These are phyloP conservation scores for Phellopilus nigrolimitatus DNA, from an alignment of 1,284 basidiomycete genomes.

Conservation along the genomic window DNA sequence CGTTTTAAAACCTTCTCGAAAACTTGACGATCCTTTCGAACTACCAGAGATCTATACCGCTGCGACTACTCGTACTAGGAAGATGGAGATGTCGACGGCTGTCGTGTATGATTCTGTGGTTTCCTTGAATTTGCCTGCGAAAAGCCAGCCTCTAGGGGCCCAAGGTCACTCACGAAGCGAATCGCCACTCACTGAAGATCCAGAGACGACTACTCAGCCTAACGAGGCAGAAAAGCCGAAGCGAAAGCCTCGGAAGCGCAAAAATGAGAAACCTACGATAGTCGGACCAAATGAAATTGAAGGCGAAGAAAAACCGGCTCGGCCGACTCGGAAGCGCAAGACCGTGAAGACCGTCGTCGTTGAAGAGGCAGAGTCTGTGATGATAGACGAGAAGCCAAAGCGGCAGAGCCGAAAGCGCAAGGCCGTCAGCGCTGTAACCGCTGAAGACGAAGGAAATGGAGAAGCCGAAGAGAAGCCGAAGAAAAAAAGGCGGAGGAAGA, in stretches of 20 bases:
- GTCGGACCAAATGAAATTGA: neutral
- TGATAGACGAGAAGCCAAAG: neutral
- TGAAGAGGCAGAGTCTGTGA: neutral
- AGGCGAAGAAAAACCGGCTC: conserved; percentile 1
- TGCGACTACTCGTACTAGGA: no score
- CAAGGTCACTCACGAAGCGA: no score
- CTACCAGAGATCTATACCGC: no score
- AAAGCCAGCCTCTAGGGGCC: no score
- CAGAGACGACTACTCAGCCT: neutral
- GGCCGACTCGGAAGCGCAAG: conserved; percentile 7
- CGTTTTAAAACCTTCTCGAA: no score
- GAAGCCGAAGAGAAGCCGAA: conserved; percentile 25
- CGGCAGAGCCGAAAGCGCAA: neutral
- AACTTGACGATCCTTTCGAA: no score
- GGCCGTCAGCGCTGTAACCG: no score
- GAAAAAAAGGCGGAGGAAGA: conserved; percentile 39
- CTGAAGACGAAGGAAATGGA: neutral
- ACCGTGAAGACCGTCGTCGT: neutral
- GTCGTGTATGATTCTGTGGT: no score
- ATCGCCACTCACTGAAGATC: neutral
- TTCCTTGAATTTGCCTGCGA: no score
- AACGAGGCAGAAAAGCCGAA: neutral
- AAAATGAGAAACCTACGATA: neutral
- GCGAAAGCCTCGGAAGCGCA: neutral
- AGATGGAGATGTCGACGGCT: neutral